A percentile compares a stretch with the other conserved stretches of the same genome.
phyloP scores from a whole-genome alignment of 225 moss, liverwort and hornwort species.

The Takakia lepidozioides region DNA sequence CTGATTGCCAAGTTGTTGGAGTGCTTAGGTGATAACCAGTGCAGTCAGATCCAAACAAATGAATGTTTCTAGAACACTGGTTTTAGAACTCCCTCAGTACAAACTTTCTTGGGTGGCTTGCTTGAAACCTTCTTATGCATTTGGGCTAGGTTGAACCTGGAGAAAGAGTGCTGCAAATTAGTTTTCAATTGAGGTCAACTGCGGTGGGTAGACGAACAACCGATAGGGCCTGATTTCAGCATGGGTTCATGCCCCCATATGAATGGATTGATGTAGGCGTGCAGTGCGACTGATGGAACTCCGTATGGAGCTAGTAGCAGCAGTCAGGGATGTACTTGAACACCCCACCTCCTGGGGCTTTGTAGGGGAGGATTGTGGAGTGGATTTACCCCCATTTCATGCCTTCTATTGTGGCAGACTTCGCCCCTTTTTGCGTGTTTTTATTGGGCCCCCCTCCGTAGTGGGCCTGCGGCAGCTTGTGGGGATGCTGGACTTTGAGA shows the following conservation, averaged over 20 bases:
- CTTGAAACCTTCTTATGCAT: too few relatives aligned
- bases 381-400: slow-evolving; percentile 22
- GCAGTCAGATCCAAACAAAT: neutral
- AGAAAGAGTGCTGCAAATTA: too few relatives aligned
- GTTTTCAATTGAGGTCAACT: slow-evolving; percentile 16
- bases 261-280: slow-evolving; percentile 54
- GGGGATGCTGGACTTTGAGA: too few relatives aligned
- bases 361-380: slow-evolving; percentile 2
- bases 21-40: neutral
- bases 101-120: too few relatives aligned
- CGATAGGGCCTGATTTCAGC: neutral
- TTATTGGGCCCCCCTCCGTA: too few relatives aligned
- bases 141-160: too few relatives aligned
- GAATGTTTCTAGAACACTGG: neutral
- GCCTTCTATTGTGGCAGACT: slow-evolving; percentile 16
- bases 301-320: slow-evolving; percentile 41
- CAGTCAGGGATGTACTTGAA: slow-evolving; percentile 30
- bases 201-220: neutral
- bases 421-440: slow-evolving; percentile 34
- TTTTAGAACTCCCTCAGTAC: slow-evolving; percentile 8
- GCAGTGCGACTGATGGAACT: slow-evolving; percentile 64
- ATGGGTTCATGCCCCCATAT: neutral
- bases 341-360: slow-evolving; percentile 21
- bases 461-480: too few relatives aligned
- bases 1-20: neutral